Evolutionary conservation across 2,329 filamentous ascomycete genomes (phyloP), one percentile per base, ranked within the genome.

Genomic region (Colletotrichum sp.): DNA sequence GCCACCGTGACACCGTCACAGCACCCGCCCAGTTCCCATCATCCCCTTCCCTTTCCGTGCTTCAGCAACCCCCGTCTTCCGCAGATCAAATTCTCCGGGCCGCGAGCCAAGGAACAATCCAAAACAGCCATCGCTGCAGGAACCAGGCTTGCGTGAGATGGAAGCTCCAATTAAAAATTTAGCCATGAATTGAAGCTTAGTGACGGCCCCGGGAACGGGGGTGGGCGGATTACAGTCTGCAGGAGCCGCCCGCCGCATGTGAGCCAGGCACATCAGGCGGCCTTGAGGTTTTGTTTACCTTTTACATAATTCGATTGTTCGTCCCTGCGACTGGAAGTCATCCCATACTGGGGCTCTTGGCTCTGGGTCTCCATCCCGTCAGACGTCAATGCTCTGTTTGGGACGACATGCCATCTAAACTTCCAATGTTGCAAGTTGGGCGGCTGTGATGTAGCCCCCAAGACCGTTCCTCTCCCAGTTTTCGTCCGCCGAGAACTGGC

Each of bases 171-270:
- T 61, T 28, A 34, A 61, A 24, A 24, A 67, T 72, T 30, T 72
- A 61, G 68, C 52, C 61, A 61, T 63, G 68, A 72, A 72, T 61
- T 63, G 72, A 75, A 67, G 68, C 72, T 72, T 72, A 71, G 36
- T 10, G 48, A 52, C 18, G 60, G 28, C 48, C 24, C 36, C 16
- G 12, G 28, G 28, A 52, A 26, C 36, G 28, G 43, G 43, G 43
- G 43, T 48, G 43, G n/a, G 58, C 10, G 58, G 58, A 16, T 6
- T 34, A 3, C 57, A 61, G 28, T n/a, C 28, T n/a, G 24, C 58
- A 26, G 43, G 43, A 48, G 43, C 43, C 43, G 43, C 43, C n/a
- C 43, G n/a, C 6, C 43, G n/a, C 43, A 2, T 0, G 43, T 13
- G 18, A 48, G 43, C 43, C n/a, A 48, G 18, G 1, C 18, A 48